Conservation (phyloP, 2,329 filamentous ascomycete genomes). For the Pezicula rhizophila region DNA sequence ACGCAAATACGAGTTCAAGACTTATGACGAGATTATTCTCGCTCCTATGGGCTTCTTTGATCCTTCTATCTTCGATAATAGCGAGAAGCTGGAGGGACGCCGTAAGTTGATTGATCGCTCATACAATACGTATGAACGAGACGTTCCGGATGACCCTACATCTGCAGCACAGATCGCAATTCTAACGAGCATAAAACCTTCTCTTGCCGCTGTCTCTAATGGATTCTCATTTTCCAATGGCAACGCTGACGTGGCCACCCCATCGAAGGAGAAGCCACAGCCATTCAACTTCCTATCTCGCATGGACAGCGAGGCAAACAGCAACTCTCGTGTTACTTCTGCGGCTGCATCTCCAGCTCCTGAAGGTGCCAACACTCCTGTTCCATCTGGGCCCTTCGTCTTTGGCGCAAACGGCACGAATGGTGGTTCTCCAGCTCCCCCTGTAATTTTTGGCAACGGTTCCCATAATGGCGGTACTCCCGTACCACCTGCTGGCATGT, state of each 20-base stretch:
- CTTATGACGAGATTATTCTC: conserved; percentile 93
- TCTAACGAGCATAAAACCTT: conserved; percentile 53
- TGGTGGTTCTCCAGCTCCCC: conserved; percentile 24
- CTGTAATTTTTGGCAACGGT: conserved; percentile 30
- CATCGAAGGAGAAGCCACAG: conserved; percentile 57
- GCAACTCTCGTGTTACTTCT: conserved; percentile 71
- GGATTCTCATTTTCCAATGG: conserved; percentile 29
- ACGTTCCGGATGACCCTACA: conserved; percentile 78
- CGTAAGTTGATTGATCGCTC: conserved; percentile 80
- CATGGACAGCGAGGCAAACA: conserved; percentile 53
- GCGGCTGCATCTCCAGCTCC: conserved; percentile 83
- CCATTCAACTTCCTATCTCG: conserved; percentile 66
- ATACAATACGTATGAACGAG: conserved; percentile 87
- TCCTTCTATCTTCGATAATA: conserved; percentile 79
- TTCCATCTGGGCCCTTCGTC: conserved; percentile 45
- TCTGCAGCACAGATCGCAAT: conserved; percentile 76
- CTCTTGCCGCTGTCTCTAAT: conserved; percentile 40
- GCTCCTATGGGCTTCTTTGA: conserved; percentile 93
- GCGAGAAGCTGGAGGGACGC: conserved; percentile 70
- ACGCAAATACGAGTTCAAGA: conserved; percentile 90
- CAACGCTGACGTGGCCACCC: conserved; percentile 47
- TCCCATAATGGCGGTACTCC: conserved; percentile 45
- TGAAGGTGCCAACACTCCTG: conserved; percentile 66
- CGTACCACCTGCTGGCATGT: conserved; percentile 27
- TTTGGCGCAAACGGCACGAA: conserved; percentile 39